Base-by-base conservation (phyloP, 208 protist genomes). In the Leptomonas pyrrhocoris region DNA sequence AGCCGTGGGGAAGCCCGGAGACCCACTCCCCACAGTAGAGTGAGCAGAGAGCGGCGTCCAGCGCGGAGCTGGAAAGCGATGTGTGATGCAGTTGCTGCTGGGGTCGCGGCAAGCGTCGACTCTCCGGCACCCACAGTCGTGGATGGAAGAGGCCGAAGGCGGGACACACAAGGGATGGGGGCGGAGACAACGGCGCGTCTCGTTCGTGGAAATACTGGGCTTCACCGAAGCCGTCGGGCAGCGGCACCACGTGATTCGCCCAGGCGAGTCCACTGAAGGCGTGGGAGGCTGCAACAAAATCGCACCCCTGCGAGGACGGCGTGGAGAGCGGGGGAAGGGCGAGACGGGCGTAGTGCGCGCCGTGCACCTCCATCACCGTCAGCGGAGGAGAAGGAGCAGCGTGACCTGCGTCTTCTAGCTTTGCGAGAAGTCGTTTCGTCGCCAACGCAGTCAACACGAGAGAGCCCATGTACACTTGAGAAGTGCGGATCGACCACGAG, bases 11-110 rank as follows among this genome's bases (percentile, higher is more conserved):
- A 8, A 73, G 58, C 19, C 84, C 88, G 15, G 21, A 60, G n/a
- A 68, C 49, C 88, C 88, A 93, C 27, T 63, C 54, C 5, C 88
- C 88, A 61, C 84, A 93, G 56, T 87, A 87, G 34, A 81, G 78
- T 28, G 40, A 54, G 38, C 59, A 65, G 50, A 42, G 55, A 6
- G 73, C 25, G 1, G 58, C 13, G 11, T 34, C 23, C 23, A 49
- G 25, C 18, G 53, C 18, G 21, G 30, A 31, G 54, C 25, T 43
- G 54, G 5, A 49, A 15, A 5, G 31, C 48, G 6, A n/a, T 42
- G 21, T 5, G 4, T 15, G 21, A 18, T 40, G 46, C 8, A 34
- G 3, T 34, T 34, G 8, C 28, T 19, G 31, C 31, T 9, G 3
- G 15, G 6, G 28, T 31, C n/a, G 54, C 34, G 23, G 54, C 13